Conservation (phyloP, 495 filamentous ascomycete genomes). For the Glutinoglossum americanum region DNA sequence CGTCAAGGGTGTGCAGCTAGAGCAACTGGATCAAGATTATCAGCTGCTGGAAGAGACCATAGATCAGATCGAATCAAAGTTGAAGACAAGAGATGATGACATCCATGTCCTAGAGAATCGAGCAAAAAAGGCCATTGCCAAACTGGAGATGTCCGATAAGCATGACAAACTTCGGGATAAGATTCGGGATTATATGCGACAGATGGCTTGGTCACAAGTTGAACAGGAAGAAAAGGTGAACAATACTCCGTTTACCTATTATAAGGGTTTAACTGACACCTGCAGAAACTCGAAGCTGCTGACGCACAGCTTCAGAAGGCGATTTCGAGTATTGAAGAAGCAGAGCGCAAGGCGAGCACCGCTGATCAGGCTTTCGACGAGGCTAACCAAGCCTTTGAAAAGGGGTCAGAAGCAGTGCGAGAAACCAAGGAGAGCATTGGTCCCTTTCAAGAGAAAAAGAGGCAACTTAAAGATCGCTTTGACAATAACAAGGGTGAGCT, state of each 20-base stretch:
- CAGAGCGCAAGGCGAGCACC: slow-evolving; percentile 19
- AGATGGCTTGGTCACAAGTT: slow-evolving; percentile 58
- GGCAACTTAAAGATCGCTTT: slow-evolving; percentile 18
- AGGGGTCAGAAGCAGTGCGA: slow-evolving; percentile 5
- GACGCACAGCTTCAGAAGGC: slow-evolving; percentile 16
- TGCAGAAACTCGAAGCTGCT: slow-evolving; percentile 18
- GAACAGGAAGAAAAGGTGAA: slow-evolving; percentile 29
- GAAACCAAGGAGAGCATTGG: slow-evolving; percentile 1
- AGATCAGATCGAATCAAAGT: slow-evolving; percentile 44
- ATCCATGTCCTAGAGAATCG: slow-evolving; percentile 24
- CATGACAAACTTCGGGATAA: slow-evolving; percentile 32
- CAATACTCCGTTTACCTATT: not conserved
- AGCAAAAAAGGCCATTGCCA: slow-evolving; percentile 25
- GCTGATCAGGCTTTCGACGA: slow-evolving; percentile 21
- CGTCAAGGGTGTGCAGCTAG: slow-evolving; percentile 81
- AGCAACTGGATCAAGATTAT: slow-evolving; percentile 84
- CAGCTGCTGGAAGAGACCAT: slow-evolving; percentile 46
- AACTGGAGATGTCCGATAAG: slow-evolving; percentile 34
- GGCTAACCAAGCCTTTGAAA: slow-evolving; percentile 10
- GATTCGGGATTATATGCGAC: slow-evolving; percentile 26
- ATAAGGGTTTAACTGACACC: not conserved
- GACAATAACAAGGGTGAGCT: slow-evolving; percentile 23
- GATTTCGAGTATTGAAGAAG: slow-evolving; percentile 21
- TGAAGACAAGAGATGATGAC: slow-evolving; percentile 26
- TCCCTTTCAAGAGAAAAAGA: slow-evolving; percentile 21